A percentile compares a stretch with the other conserved stretches of the same genome.
Conservation (phyloP, 257 asterid genomes). For the Solanum ossicruentum region DNA sequence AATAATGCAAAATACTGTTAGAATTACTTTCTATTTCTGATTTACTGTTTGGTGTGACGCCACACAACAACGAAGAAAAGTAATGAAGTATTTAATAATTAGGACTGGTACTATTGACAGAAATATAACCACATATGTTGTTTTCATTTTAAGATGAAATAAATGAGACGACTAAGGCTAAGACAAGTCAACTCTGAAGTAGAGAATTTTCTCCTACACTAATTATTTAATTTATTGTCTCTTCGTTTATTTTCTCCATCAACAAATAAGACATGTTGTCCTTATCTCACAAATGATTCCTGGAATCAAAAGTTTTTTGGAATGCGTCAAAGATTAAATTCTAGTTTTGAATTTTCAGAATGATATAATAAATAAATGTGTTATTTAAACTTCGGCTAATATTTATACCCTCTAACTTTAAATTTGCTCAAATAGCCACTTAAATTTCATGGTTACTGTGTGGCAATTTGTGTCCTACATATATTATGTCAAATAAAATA, state of each 20-base stretch:
- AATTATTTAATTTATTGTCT: not conserved
- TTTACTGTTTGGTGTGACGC: not conserved
- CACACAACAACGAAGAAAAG: not conserved
- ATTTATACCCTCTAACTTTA: too few relatives aligned
- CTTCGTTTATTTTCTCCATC: not conserved
- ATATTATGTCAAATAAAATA: not conserved
- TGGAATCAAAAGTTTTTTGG: not conserved
- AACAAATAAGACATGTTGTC: not conserved
- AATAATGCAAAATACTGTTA: not conserved
- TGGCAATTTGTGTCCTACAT: not conserved
- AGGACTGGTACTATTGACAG: not conserved
- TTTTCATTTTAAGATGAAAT: not conserved
- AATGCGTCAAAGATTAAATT: not conserved
- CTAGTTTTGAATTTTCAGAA: not conserved
- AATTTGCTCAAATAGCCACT: too few relatives aligned
- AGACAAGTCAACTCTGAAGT: not conserved
- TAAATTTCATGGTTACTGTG: not conserved
- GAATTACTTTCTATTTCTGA: not conserved
- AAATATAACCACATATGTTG: not conserved
- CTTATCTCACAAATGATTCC: not conserved
- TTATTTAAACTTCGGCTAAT: too few relatives aligned
- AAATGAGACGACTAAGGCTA: not conserved
- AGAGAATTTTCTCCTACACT: not conserved
- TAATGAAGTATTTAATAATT: not conserved
- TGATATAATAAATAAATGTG: too few relatives aligned